Evolutionary conservation across 2,329 filamentous ascomycete species (phyloP), one percentile per base, ranked within the genome.

Genomic region (Colletotrichum sp.): DNA sequence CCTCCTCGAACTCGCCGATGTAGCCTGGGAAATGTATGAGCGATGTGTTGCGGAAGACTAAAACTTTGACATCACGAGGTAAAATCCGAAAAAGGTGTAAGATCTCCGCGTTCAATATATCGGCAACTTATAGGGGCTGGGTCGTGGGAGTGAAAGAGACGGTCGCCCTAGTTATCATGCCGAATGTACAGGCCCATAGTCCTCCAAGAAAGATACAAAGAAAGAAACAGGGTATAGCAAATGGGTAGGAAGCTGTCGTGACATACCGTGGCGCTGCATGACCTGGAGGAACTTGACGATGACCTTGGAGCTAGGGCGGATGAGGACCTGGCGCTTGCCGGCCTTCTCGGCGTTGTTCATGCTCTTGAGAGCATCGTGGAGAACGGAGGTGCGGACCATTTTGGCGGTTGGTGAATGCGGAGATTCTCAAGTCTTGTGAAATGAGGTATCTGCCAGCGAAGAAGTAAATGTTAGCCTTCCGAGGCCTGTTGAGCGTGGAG

Each of bases 321-420:
- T 98, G 88, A 99, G 86, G 87, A 98, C 97, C 91, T 99, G 97
- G 86, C 97, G 96, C 94, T 98, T 98, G 91, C 97, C 97, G 83
- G 95, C 92, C 94, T 99, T 98, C 93, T 99, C 97, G 92, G 97
- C 97, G 89, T 99, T 99, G 96, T 99, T 99, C 94, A 99, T 98
- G 91, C 93, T 92, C 89, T 98, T 98, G 85, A 98, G 94, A 87
- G 95, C 96, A 94, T 99, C 97, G 93, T 98, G 97, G 89, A 99
- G 96, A 86, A 98, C 97, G 88, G 96, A 98, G 85, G 97, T 98
- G 91, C 95, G 96, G 90, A 98, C 96, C 96, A 99, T 99, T 87
- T 94, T 98, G 93, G 87, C 93, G 92, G 91, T 91, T 80, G 85
- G 83, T 78, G 79, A 77, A 69, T 75, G 82, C 81, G 84, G 91